phyloP scores from a whole-genome alignment of 176 grass and related monocot genomes.

The Zoysia japonica region DNA sequence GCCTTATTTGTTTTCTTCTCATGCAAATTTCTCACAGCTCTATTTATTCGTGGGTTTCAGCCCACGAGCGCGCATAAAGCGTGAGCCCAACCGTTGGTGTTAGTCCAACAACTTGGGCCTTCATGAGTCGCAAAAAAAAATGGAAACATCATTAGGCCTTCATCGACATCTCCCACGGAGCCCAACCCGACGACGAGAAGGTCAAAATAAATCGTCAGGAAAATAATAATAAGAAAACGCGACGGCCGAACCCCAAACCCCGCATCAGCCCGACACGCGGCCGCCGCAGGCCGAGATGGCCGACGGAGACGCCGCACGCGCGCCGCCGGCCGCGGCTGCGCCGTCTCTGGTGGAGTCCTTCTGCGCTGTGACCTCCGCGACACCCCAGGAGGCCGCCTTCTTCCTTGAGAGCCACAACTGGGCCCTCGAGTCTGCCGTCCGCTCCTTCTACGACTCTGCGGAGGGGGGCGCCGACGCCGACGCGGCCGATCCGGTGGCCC shows the following conservation, averaged over 20 bases:
- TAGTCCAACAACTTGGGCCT: too few species aligned
- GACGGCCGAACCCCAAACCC: constrained; percentile 24
- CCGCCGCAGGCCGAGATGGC: constrained; percentile 45
- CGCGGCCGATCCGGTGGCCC: constrained; percentile 38
- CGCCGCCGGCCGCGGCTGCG: constrained; percentile 44
- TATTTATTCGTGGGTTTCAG: too few species aligned
- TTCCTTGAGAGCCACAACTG: constrained; percentile 86
- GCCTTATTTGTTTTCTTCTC: neutral
- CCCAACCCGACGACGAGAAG: neutral
- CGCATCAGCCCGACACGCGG: constrained; percentile 24
- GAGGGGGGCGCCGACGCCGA: constrained; percentile 20
- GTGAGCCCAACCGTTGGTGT: too few species aligned
- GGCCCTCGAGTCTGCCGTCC: constrained; percentile 71
- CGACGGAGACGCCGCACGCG: constrained; percentile 35
- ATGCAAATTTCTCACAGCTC: too few species aligned
- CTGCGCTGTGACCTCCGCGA: constrained; percentile 66
- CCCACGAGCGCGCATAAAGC: too few species aligned
- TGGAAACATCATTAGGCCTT: neutral
- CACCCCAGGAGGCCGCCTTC: constrained; percentile 71
- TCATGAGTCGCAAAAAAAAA: too few species aligned
- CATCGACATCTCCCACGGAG: neutral
- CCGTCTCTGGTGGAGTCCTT: constrained; percentile 62
- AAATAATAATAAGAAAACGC: neutral
- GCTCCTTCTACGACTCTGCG: constrained; percentile 63
- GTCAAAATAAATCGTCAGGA: constrained; percentile 6